A percentile compares a stretch with the other conserved stretches of the same genome.
Evolutionary conservation across 176 grass and related monocot genomes (phyloP).

Genomic region (Phoenix dactylifera): DNA sequence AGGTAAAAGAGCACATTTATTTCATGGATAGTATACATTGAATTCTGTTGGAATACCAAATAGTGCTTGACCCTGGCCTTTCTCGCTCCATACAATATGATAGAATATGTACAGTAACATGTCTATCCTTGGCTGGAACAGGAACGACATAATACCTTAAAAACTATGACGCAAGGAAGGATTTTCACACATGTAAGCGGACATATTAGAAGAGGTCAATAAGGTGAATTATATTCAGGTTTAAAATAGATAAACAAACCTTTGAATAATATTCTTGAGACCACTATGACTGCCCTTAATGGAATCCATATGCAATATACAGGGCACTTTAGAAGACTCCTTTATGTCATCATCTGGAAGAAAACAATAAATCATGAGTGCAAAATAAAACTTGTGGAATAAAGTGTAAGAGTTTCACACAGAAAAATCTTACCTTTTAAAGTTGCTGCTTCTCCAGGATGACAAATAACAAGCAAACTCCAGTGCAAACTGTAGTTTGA

Average conservation of each 20-base stretch:
- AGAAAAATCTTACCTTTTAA: conserved; percentile 41
- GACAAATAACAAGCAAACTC: conserved; percentile 93
- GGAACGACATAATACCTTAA: no score
- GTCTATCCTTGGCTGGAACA: no score
- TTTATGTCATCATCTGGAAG: conserved; percentile 42
- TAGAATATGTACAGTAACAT: no score
- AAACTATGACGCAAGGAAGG: no score
- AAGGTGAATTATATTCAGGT: not conserved
- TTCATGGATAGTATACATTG: no score
- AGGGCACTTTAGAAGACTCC: conserved; percentile 51
- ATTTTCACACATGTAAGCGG: no score
- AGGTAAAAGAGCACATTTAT: no score
- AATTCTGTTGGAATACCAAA: no score
- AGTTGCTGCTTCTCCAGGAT: conserved; percentile 68
- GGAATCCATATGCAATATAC: conserved; percentile 98
- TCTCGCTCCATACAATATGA: no score
- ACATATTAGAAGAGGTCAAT: no score
- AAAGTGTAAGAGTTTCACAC: conserved; percentile 10
- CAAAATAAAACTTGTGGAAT: conserved; percentile 11
- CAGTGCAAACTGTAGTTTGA: conserved; percentile 68
- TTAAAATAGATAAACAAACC: conserved; percentile 27
- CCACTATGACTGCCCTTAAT: conserved; percentile 93
- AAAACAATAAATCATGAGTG: conserved; percentile 18
- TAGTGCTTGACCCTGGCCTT: no score
- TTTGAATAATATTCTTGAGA: conserved; percentile 95